Percentiles rank a stretch among this genome's conserved stretches.
phyloP scores from a whole-genome alignment of 1,284 basidiomycete genomes.

The Mrakiaceae sp. region DNA sequence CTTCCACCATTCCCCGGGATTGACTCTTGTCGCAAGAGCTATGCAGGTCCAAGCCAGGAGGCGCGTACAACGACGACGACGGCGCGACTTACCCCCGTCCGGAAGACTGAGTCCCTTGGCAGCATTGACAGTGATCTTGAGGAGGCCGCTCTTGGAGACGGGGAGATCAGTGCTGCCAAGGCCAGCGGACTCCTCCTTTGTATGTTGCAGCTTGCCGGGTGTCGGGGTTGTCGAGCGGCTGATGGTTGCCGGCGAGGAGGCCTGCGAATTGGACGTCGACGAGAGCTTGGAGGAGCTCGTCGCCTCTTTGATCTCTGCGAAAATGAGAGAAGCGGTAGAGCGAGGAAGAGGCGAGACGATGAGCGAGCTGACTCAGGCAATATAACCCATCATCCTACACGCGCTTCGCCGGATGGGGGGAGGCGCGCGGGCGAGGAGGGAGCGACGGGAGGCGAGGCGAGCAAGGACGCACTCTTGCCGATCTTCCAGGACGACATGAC shows the following conservation, averaged over 20 bases:
- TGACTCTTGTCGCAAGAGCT: too few relatives aligned
- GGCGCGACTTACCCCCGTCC: constrained; percentile 30
- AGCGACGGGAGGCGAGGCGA: neutral
- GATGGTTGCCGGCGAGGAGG: constrained; percentile 9
- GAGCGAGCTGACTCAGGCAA: neutral
- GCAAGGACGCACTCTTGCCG: constrained; percentile 35
- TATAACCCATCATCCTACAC: neutral
- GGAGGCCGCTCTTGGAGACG: constrained; percentile 38
- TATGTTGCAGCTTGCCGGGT: constrained; percentile 30
- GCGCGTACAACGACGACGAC: too few relatives aligned
- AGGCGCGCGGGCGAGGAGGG: neutral
- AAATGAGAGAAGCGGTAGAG: neutral
- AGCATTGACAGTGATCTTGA: constrained; percentile 46
- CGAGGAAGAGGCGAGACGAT: neutral
- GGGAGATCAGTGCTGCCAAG: constrained; percentile 3
- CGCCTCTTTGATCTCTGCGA: constrained; percentile 13
- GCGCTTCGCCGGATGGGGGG: neutral
- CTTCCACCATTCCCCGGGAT: too few relatives aligned
- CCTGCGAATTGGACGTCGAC: constrained; percentile 21
- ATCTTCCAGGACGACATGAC: constrained; percentile 38
- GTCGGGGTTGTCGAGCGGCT: constrained; percentile 36
- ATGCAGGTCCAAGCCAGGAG: neutral
- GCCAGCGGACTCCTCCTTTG: constrained; percentile 17
- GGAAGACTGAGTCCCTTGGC: constrained; percentile 42
- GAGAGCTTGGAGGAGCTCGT: constrained; percentile 20